Evolutionary conservation across 345 rosid species (phyloP).

Genomic region (Salix udensis): DNA sequence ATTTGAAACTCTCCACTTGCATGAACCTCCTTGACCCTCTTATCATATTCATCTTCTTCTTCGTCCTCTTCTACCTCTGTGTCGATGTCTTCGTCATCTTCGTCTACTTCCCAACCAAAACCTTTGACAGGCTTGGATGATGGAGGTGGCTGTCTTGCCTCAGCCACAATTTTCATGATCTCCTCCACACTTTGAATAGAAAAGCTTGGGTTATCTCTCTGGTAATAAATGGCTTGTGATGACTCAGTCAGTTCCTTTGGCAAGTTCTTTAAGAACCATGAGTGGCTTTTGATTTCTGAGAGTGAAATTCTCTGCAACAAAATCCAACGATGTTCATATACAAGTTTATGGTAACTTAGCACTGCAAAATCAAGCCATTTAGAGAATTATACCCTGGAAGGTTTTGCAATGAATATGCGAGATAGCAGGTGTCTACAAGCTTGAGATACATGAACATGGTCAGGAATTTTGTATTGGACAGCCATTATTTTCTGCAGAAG

Average conservation of each 20-base stretch:
- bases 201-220: constrained; percentile 65
- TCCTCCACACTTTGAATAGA: constrained; percentile 76
- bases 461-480: constrained; percentile 84
- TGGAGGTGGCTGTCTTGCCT: constrained; percentile 73
- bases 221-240: constrained; percentile 71
- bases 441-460: constrained; percentile 74
- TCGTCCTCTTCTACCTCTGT: constrained; percentile 58
- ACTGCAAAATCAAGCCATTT: not conserved
- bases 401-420: constrained; percentile 69
- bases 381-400: constrained; percentile 50
- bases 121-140: constrained; percentile 49
- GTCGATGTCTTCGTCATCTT: constrained; percentile 47
- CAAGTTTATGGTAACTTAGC: not conserved
- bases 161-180: constrained; percentile 84
- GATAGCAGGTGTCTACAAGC: constrained; percentile 79
- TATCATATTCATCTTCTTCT: constrained; percentile 86
- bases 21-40: constrained; percentile 79
- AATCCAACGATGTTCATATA: not conserved
- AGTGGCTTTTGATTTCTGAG: constrained; percentile 45
- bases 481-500: constrained; percentile 73
- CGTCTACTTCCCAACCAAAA: constrained; percentile 65
- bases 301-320: constrained; percentile 24
- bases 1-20: constrained; percentile 72
- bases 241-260: constrained; percentile 80
- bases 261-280: constrained; percentile 93